Conservation (phyloP, 257 asterid genomes). For the Petrea volubilis region DNA sequence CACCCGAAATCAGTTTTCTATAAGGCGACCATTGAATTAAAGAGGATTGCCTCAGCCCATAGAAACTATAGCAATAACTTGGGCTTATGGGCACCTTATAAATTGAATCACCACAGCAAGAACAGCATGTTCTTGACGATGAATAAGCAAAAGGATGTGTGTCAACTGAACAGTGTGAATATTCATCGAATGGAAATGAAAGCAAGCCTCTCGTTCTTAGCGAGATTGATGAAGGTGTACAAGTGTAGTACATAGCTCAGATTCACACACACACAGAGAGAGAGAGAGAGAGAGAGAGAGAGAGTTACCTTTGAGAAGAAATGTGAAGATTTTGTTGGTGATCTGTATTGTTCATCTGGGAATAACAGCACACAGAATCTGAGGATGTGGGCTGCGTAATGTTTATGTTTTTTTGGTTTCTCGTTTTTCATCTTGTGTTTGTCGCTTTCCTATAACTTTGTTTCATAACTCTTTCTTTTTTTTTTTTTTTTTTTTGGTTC, state of each 20-base stretch:
- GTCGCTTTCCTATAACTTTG: not conserved
- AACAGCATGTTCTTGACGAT: conserved; percentile 49
- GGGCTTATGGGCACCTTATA: conserved; percentile 42
- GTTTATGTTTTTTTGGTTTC: not conserved
- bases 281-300: no score
- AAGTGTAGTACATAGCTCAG: conserved; percentile 61
- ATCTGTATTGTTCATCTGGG: conserved; percentile 1
- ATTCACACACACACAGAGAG: no score
- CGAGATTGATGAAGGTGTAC: conserved; percentile 51
- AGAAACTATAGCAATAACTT: conserved; percentile 39
- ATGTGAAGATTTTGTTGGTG: conserved; percentile 26
- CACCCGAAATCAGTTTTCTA: conserved; percentile 50
- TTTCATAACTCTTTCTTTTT: no score
- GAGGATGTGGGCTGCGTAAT: not conserved
- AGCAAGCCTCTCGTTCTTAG: conserved; percentile 51
- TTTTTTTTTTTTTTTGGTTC: no score
- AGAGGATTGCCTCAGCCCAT: conserved; percentile 74
- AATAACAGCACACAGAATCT: conserved; percentile 6
- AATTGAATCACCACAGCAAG: conserved; percentile 50
- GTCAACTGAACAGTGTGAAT: conserved; percentile 39
- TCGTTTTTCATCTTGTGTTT: not conserved
- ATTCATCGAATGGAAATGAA: conserved; percentile 46
- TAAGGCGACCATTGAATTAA: conserved; percentile 64
- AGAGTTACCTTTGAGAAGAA: conserved; percentile 40
- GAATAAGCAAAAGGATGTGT: conserved; percentile 48